A percentile compares a stretch with the other conserved stretches of the same genome.
phyloP scores from a whole-genome alignment of 139 green algal genomes.

The Haematococcus lacustris region DNA sequence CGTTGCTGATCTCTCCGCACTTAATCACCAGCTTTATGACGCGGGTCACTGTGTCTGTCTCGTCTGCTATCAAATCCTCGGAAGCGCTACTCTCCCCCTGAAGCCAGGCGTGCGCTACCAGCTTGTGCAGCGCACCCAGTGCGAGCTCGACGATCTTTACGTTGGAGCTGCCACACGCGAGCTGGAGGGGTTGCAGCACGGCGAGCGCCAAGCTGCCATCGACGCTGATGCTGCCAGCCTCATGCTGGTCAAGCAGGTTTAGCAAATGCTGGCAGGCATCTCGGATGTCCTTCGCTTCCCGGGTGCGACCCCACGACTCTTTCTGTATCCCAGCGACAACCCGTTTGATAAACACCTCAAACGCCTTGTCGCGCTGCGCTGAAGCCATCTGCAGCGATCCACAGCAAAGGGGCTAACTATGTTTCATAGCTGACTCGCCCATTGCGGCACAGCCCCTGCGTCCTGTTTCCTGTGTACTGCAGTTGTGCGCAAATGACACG shows the following conservation, averaged over 20 bases:
- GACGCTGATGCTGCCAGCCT: slow-evolving; percentile 17
- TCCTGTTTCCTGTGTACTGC: no score
- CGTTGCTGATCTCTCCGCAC: slow-evolving; percentile 49
- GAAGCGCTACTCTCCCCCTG: slow-evolving; percentile 48
- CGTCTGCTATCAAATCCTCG: slow-evolving; percentile 25
- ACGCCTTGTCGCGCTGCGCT: slow-evolving; percentile 35
- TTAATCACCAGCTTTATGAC: slow-evolving; percentile 67
- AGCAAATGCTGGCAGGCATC: slow-evolving; percentile 62
- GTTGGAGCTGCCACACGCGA: slow-evolving; percentile 44
- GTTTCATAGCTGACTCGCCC: no score
- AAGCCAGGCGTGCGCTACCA: slow-evolving; percentile 80
- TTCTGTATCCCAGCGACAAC: slow-evolving; percentile 62
- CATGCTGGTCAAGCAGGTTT: slow-evolving; percentile 30
- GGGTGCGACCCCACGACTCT: slow-evolving; percentile 53
- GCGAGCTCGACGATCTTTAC: slow-evolving; percentile 59
- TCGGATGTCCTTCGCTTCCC: slow-evolving; percentile 56
- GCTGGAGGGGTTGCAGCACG: slow-evolving; percentile 65
- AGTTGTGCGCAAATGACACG: no score
- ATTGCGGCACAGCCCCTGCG: no score
- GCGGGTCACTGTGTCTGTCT: slow-evolving; percentile 35
- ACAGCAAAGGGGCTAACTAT: no score
- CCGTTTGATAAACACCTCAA: slow-evolving; percentile 51
- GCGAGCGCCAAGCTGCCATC: slow-evolving; percentile 24
- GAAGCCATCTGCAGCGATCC: no score
- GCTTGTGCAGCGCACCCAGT: slow-evolving; percentile 83